phyloP scores from a whole-genome alignment of 2,329 filamentous ascomycete genomes.

The Penicillium sp. region DNA sequence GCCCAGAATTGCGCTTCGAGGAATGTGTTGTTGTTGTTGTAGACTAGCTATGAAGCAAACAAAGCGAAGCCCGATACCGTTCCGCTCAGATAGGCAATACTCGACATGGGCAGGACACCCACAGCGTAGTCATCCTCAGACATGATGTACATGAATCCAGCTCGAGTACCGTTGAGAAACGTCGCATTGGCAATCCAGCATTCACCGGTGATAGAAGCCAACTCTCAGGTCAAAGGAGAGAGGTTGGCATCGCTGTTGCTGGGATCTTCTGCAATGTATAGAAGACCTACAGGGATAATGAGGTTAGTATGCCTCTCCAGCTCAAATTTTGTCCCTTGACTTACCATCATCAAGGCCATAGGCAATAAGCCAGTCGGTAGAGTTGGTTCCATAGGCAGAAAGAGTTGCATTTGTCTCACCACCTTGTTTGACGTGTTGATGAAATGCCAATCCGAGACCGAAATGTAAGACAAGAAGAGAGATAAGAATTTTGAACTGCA shows the following conservation, averaged over 20 bases:
- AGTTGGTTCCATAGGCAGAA: too few relatives aligned
- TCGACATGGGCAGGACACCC: constrained; percentile 13
- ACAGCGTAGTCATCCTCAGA: constrained; percentile 9
- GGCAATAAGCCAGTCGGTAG: too few relatives aligned
- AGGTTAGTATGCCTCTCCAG: too few relatives aligned
- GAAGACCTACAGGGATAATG: constrained; percentile 7
- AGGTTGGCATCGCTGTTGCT: constrained; percentile 8
- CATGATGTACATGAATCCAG: constrained; percentile 27
- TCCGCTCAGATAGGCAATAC: constrained; percentile 23
- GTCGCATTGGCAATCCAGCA: constrained; percentile 31
- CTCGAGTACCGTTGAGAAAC: constrained; percentile 24
- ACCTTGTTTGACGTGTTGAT: too few relatives aligned
- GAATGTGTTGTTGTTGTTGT: constrained; percentile 28
- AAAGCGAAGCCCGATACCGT: constrained; percentile 31
- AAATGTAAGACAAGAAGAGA: too few relatives aligned
- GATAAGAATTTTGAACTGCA: too few relatives aligned
- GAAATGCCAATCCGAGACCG: too few relatives aligned
- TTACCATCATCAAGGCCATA: too few relatives aligned
- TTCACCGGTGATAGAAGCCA: constrained; percentile 24
- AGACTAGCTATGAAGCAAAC: constrained; percentile 30
- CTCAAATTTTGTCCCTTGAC: background rate
- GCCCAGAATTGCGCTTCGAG: constrained; percentile 33
- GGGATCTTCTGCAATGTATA: constrained; percentile 19
- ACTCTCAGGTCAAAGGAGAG: constrained; percentile 12
- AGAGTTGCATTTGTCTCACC: too few relatives aligned